phyloP scores from a whole-genome alignment of 257 asterid genomes.

The Nicotiana undulata region DNA sequence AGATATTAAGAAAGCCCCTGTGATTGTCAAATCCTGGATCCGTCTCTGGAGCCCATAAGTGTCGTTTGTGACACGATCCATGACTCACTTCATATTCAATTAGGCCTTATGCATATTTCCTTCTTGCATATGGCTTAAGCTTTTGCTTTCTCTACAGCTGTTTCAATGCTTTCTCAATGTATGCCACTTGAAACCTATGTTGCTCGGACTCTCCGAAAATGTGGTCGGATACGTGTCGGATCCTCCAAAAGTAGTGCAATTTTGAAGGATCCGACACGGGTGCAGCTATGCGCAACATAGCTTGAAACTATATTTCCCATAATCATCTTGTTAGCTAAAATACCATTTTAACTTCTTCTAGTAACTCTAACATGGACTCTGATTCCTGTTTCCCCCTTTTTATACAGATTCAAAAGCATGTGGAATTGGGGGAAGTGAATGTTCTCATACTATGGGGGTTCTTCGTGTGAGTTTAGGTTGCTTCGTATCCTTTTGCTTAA shows the following conservation, averaged over 20 bases:
- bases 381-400: background rate
- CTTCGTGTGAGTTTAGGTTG: conserved; percentile 96
- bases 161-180: background rate
- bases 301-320: background rate
- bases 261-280: too few relatives aligned
- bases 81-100: background rate
- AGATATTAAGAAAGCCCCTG: too few relatives aligned
- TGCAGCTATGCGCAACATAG: too few relatives aligned
- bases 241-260: too few relatives aligned
- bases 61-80: background rate
- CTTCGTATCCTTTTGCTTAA: conserved; percentile 58
- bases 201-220: too few relatives aligned
- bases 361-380: background rate
- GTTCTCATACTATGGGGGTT: conserved; percentile 85
- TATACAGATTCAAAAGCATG: conserved; percentile 74
- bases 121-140: background rate
- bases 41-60: background rate
- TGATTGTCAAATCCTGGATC: too few relatives aligned
- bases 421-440: conserved; percentile 45
- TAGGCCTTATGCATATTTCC: background rate
- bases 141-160: background rate
- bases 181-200: background rate
- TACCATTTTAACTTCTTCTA: background rate
- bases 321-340: background rate
- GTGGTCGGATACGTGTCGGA: too few relatives aligned